Evolutionary conservation across 768 basidiomycete genomes (phyloP), one percentile per base, ranked within the genome.

Genomic region (Thelephora ganbajun): DNA sequence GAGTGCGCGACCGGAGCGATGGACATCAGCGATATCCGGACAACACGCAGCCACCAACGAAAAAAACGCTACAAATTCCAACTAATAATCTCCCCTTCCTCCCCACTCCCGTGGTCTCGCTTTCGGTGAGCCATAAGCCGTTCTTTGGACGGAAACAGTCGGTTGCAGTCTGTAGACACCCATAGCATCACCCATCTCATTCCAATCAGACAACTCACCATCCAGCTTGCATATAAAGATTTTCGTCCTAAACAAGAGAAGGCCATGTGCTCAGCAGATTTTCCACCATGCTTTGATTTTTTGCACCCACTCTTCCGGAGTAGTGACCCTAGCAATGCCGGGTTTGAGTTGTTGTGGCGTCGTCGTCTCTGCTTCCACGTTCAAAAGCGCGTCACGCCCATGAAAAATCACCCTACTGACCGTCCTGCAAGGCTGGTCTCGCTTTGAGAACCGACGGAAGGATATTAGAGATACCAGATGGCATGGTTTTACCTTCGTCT

Each of bases 201-300:
- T 0, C 16, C 4, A 6, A 6, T 6, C 11, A 12, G 13, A 26
- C 16, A 16, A 57, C 61, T 37, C 61, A 80, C 81, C 71, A 54
- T 72, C 62, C 33, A 82, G 65, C 3, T 70, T 79, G 54, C 86
- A 89, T 48, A 89, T 86, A 59, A 76, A 85, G n/a, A 89, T 82
- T 0, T 83, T 77, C 2, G 84, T 87, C 52, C 86, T 88, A 49
- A 5, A 19, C 44, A 43, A 45, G 30, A 23, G 16, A 7, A 9
- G 11, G 5, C 16, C 39, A 51, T 11, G 56, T 50, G 23, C 37
- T 52, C 14, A 44, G 36, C 23, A 12, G 30, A 6, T n/a, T n/a
- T n/a, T n/a, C n/a, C n/a, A n/a, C n/a, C n/a, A n/a, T n/a, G n/a
- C n/a, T n/a, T n/a, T n/a, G n/a, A n/a, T 35, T 23, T n/a, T 14